Conservation (phyloP, 805 yeast genomes). For the Danielia reshetovae region DNA sequence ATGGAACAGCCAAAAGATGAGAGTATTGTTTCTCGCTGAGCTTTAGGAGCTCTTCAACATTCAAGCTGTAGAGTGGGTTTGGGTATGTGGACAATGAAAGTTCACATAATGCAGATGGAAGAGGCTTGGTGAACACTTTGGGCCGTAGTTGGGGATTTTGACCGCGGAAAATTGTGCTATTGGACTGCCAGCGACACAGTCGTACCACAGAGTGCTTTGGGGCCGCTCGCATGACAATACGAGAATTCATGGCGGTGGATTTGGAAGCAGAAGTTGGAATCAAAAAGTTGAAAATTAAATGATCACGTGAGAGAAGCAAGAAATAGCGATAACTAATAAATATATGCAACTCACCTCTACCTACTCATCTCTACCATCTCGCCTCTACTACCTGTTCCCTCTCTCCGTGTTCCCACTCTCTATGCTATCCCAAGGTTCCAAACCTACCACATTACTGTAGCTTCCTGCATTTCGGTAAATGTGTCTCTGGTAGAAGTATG, state of each 20-base stretch:
- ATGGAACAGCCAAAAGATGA: slow-evolving; percentile 26
- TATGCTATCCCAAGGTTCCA: slow-evolving; percentile 7
- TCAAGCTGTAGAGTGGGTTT: slow-evolving; percentile 32
- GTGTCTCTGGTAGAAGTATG: slow-evolving; percentile 61
- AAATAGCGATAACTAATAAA: too few relatives aligned
- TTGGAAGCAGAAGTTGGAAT: too few relatives aligned
- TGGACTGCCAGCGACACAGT: too few relatives aligned
- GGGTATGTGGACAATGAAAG: slow-evolving; percentile 23
- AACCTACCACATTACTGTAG: slow-evolving; percentile 8
- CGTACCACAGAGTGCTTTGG: too few relatives aligned
- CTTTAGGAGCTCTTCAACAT: slow-evolving; percentile 21
- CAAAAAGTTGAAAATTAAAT: too few relatives aligned
- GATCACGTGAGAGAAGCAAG: too few relatives aligned
- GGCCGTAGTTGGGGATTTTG: slow-evolving; percentile 5
- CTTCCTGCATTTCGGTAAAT: slow-evolving; percentile 20
- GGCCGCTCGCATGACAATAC: too few relatives aligned
- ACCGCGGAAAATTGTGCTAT: too few relatives aligned
- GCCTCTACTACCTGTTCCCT: too few relatives aligned
- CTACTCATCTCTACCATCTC: too few relatives aligned
- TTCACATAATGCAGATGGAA: slow-evolving; percentile 5
- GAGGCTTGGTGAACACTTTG: slow-evolving; percentile 4
- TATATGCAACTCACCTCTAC: too few relatives aligned
- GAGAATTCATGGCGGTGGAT: too few relatives aligned
- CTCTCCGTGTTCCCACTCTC: background rate
- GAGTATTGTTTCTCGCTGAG: slow-evolving; percentile 21